Base-by-base conservation (phyloP, 345 rosid species). In the Salix suchowensis region DNA sequence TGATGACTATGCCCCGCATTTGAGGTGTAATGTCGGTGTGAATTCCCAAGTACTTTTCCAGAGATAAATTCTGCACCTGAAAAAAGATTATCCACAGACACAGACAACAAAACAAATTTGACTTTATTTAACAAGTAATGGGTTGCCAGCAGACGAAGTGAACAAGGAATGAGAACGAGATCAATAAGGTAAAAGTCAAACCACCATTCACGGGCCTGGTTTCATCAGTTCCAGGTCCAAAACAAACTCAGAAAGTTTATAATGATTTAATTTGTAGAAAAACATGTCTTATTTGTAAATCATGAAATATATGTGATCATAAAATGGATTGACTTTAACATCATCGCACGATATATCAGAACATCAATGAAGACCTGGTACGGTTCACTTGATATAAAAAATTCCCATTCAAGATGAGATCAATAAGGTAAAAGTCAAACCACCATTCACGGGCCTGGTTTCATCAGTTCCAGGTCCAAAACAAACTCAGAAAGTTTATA, bases 1-100 rank as follows among this genome's bases (percentile, higher is more conserved):
- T 96, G 86, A 96, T 82, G 85, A 96, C 82, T 74, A 96, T 87
- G 84, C 94, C 92, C 80, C 99, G 90, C 86, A 91, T 91, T 61
- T 72, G 83, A 80, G 96, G 91, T 42, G 89, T 87, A 80, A 90
- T 84, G 52, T 89, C 91, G 42, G 86, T 70, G 74, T 89, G 96
- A 73, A 79, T 76, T 70, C 89, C 83, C 90, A 91, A 78, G 83
- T 93, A 91, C 83, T 85, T 78, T 75, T 76, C 91, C 79, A 81
- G 60, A 67, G 87, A 78, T 73, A 88, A 84, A 82, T 82, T 80
- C 55, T 88, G 80, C 48, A 86, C 91, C 99, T 96, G 88, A 86
- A 68, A 44, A 68, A 72, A 34, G 26, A 21, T 72, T 15, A 39
- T 50, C 37, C 52, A 66, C 15, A 72, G 32, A 13, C 23, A 72